Base-by-base conservation (phyloP, 768 basidiomycete species). In the Piloderma croceum region DNA sequence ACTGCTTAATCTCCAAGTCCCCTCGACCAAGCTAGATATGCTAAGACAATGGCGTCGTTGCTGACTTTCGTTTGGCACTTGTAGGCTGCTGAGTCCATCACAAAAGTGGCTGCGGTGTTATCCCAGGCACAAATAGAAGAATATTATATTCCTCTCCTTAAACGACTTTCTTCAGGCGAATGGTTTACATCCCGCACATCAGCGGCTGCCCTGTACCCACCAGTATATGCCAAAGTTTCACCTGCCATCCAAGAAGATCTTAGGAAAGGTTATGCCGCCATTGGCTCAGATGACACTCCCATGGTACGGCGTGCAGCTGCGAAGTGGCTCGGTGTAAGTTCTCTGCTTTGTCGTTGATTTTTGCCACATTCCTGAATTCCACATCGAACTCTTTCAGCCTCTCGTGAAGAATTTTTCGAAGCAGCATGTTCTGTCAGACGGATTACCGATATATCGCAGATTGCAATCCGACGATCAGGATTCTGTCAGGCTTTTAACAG, bases 141-240 rank as follows among this genome's bases (percentile, higher is more conserved):
- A 57, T 78, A 78, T 61, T 94, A 91, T 66, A 81, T 98, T 44
- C 96, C 96, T 38, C 74, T 99, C 40, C 62, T 98, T 43, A 86
- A 83, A 57, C 81, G 92, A 39, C 75, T 99, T 38, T 83, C 91
- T 3, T 76, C 77, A 42, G 96, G 93, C 43, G 94, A 98, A 65
- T 99, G 96, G 96, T 98, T 98, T 69, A 98, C 96, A 10, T 93
- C 92, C 5, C 79, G 96, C 42, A 96, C 91, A 29, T 97, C 94
- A 18, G 88, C 94, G 27, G 91, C 91, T 44, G 89, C 94, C 7
- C 74, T 99, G 15, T 98, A 88, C 63, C 77, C 91, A 12, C 82
- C 91, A 10, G 88, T 90, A 24, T 99, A 98, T 60, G 68, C 79
- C 22, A 84, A 83, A 57, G 86, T 84, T 17, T 76, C 84, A 3